phyloP scores from a whole-genome alignment of 257 asterid genomes.

The Fraxinus pennsylvanica region DNA sequence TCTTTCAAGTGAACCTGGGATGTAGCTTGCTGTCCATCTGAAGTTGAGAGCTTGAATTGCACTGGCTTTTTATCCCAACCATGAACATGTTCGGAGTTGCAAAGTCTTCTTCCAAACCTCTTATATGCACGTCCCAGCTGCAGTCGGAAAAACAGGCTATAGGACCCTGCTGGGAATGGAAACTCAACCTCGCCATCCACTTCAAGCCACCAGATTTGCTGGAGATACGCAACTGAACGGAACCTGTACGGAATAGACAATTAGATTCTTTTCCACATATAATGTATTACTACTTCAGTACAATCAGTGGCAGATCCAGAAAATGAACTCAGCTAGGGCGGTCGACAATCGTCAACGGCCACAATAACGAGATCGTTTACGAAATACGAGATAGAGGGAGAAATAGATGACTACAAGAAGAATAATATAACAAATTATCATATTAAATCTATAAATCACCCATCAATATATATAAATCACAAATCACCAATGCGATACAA shows the following conservation, averaged over 20 bases:
- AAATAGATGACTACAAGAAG: no score
- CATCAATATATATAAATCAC: no score
- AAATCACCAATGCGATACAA: no score
- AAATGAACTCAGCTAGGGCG: no score
- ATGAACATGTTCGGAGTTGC: conserved; percentile 71
- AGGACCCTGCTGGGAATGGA: conserved; percentile 78
- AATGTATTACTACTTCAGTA: neutral
- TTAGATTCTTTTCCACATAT: neutral
- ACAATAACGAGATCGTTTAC: no score
- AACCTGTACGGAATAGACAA: conserved; percentile 44
- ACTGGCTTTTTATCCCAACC: conserved; percentile 93
- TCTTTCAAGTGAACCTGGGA: conserved; percentile 75
- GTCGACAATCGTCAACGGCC: no score
- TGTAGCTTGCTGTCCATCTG: conserved; percentile 74
- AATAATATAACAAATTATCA: no score
- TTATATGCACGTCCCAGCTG: conserved; percentile 67
- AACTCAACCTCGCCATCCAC: conserved; percentile 82
- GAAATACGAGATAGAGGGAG: no score
- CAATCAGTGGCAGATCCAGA: no score
- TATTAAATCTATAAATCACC: no score
- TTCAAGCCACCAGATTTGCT: conserved; percentile 98
- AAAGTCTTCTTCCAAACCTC: conserved; percentile 68
- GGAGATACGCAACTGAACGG: conserved; percentile 79
- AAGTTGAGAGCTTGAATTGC: conserved; percentile 69
- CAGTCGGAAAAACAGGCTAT: conserved; percentile 75